Evolutionary conservation across 495 filamentous ascomycete species (phyloP), one percentile per base, ranked within the genome.

Genomic region (Aspergillus sclerotiicarbonarius): DNA sequence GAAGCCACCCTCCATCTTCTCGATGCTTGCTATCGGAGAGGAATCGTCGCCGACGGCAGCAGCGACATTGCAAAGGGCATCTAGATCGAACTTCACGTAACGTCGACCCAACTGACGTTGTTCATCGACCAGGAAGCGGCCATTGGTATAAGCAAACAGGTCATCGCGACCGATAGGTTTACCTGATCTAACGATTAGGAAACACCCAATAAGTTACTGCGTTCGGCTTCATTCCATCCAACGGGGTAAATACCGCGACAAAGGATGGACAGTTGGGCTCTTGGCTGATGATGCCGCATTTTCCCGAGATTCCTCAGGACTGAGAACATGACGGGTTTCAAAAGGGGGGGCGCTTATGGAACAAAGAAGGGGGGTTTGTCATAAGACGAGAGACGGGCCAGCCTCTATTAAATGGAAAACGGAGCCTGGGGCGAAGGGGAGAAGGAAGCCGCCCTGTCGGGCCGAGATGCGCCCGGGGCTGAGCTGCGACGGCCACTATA

Each of bases 1-100:
- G 53, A 75, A 77, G 8, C 70, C 71, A 18, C 72, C 69, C 62
- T 77, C 72, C 47, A 75, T 58, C 48, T 74, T 74, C 18, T 74
- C 66, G 41, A 77, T 66, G 30, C 58, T 62, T 47, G 18, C 57
- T 10, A 75, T 62, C 8, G 18, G 62, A 52, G 62, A 64, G 8
- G 48, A 10, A 13, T 54, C 44, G 13, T 52, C 58, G 7, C 62
- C 62, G 30, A 60, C 61, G 8, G 58, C 30, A 5, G 63, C 68
- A 46, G 64, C 65, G 44, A 65, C 44, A 43, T 68, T 53, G 54
- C 68, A 73, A 37, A 77, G 67, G 9, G 61, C 62, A 47, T 73
- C 60, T 7, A 74, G 4, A 33, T 72, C 45, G 51, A 77, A 75
- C 47, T 55, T 51, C 15, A 66, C 39, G 54, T 71, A 70, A 9